A percentile compares a stretch with the other conserved stretches of the same genome.
These are phyloP conservation scores for Populus alba DNA, from an alignment of 345 rosid genomes.

Conservation along the genomic window DNA sequence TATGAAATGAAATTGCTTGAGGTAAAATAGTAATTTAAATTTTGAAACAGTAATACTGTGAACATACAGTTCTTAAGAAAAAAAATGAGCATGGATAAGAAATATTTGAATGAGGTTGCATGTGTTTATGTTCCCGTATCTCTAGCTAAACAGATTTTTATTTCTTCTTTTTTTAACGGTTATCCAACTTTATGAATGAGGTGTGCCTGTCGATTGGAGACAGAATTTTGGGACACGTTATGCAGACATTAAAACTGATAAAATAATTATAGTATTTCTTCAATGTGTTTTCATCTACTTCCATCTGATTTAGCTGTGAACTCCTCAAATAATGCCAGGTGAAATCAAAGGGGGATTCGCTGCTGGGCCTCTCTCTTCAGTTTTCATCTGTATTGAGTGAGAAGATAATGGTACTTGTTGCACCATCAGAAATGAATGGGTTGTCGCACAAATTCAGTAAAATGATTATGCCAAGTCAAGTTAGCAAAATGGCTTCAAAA, in stretches of 20 bases:
- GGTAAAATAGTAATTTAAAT: neutral
- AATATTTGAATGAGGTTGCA: neutral
- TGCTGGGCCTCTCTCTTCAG: conserved; percentile 53
- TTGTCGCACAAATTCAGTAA: conserved; percentile 31
- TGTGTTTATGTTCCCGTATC: neutral
- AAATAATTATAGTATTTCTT: neutral
- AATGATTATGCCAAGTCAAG: conserved; percentile 36
- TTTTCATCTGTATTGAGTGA: conserved; percentile 46
- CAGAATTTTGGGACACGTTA: neutral
- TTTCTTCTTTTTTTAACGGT: neutral
- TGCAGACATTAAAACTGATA: neutral
- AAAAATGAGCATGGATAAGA: neutral
- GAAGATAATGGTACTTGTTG: conserved; percentile 42
- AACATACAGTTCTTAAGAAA: neutral
- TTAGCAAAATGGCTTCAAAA: conserved; percentile 29
- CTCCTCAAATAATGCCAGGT: conserved; percentile 48
- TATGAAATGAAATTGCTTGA: neutral
- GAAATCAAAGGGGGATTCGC: conserved; percentile 52
- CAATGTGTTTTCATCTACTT: neutral
- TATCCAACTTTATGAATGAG: neutral
- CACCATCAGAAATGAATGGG: conserved; percentile 31
- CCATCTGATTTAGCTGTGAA: neutral
- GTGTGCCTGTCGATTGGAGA: neutral
- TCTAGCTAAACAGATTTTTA: neutral
- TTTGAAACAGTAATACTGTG: neutral